These are phyloP conservation scores for Rhizoclosmatium sp. DNA, from an alignment of 192 early-diverging fungal species.

Conservation along the genomic window DNA sequence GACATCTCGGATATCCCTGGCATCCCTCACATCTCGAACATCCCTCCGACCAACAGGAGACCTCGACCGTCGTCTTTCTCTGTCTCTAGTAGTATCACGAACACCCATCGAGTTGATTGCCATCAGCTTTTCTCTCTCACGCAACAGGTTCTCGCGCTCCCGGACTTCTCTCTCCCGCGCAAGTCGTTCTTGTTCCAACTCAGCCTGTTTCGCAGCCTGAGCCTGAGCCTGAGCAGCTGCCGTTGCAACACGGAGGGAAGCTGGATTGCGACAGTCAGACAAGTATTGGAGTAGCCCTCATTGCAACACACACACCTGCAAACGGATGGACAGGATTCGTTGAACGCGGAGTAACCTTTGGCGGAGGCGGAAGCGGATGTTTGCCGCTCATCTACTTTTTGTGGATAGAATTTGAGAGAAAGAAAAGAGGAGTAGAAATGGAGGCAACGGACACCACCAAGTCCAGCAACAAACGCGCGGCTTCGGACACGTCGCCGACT, in stretches of 20 bases:
- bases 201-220: not conserved
- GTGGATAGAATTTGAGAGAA: too few relatives aligned
- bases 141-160: not conserved
- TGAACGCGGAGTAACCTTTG: not conserved
- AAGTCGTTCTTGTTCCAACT: not conserved
- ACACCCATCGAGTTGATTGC: too few relatives aligned
- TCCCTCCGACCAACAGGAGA: too few relatives aligned
- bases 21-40: too few relatives aligned
- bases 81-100: too few relatives aligned
- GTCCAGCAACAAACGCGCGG: too few relatives aligned
- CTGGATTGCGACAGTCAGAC: not conserved
- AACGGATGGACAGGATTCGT: not conserved
- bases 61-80: too few relatives aligned
- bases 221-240: not conserved
- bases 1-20: too few relatives aligned
- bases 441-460: too few relatives aligned
- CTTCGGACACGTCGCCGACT: too few relatives aligned
- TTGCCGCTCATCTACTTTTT: not conserved
- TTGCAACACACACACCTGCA: not conserved
- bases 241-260: not conserved
- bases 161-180: not conserved
- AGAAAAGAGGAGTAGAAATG: too few relatives aligned
- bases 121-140: not conserved
- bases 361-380: constrained; percentile 8
- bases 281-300: too few relatives aligned